Evolutionary conservation across 169 alveolate species (phyloP).

Genomic region (Cyclospora cayetanensis): DNA sequence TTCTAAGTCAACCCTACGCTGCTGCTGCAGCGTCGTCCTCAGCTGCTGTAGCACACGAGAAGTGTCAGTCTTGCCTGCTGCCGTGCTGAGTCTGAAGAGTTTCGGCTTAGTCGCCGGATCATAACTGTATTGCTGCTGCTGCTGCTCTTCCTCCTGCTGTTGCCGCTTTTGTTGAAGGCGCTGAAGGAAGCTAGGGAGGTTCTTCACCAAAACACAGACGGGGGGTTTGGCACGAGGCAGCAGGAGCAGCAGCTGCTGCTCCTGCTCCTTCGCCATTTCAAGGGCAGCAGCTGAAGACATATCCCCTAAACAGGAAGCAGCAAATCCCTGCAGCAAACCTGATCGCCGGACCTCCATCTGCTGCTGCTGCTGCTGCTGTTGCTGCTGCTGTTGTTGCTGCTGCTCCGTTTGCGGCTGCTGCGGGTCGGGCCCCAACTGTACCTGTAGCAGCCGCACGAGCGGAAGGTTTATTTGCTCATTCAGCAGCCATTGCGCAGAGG

Average conservation of each 20-base stretch:
- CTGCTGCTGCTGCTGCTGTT: neutral
- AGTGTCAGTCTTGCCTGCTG: neutral
- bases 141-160: neutral
- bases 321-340: neutral
- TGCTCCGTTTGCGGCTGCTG: neutral
- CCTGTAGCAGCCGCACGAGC: neutral
- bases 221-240: neutral
- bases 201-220: neutral
- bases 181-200: neutral
- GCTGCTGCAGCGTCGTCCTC: neutral
- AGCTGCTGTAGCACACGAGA: neutral
- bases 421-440: neutral
- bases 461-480: neutral
- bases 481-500: too few relatives aligned
- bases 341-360: neutral
- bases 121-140: neutral
- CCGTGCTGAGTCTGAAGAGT: neutral
- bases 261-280: neutral
- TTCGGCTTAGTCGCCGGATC: neutral
- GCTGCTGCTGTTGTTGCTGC: neutral
- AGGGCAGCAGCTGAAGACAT: neutral
- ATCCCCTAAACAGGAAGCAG: neutral
- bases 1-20: neutral
- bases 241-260: conserved; percentile 17
- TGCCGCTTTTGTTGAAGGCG: neutral